Evolutionary conservation across 179 eudicot species (phyloP).

Genomic region (Nepenthes alata): DNA sequence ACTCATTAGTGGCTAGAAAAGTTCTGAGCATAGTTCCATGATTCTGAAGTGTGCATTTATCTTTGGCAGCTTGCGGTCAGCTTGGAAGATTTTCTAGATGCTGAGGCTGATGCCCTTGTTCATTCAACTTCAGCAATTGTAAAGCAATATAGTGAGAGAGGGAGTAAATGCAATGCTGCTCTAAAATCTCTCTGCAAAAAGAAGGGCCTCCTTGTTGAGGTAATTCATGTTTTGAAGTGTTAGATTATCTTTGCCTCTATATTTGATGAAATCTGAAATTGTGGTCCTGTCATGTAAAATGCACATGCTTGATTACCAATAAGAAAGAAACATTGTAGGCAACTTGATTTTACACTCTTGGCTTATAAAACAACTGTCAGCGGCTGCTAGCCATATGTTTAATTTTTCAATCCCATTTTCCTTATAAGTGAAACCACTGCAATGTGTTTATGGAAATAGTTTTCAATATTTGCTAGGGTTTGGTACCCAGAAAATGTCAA

Average conservation of each 20-base stretch:
- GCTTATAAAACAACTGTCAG: too few relatives aligned
- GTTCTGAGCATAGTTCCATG: too few relatives aligned
- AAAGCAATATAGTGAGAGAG: not conserved
- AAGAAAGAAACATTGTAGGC: not conserved
- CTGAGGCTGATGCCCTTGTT: not conserved
- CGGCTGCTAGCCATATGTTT: too few relatives aligned
- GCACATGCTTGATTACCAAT: not conserved
- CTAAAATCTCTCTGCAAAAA: not conserved
- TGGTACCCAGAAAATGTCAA: too few relatives aligned
- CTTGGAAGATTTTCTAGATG: slow-evolving; percentile 1
- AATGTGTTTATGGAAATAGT: too few relatives aligned
- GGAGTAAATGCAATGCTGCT: not conserved
- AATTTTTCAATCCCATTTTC: too few relatives aligned
- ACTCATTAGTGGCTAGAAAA: too few relatives aligned
- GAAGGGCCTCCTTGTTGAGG: not conserved
- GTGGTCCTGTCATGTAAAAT: not conserved
- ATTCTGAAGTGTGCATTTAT: not conserved
- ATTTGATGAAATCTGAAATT: not conserved
- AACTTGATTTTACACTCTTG: too few relatives aligned
- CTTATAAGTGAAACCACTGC: too few relatives aligned
- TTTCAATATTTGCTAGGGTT: too few relatives aligned
- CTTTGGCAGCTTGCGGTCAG: not conserved
- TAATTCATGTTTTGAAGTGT: not conserved
- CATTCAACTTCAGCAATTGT: not conserved
- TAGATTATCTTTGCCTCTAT: not conserved